Base-by-base conservation (phyloP, 257 asterid genomes). In the Rauvolfia tetraphylla region DNA sequence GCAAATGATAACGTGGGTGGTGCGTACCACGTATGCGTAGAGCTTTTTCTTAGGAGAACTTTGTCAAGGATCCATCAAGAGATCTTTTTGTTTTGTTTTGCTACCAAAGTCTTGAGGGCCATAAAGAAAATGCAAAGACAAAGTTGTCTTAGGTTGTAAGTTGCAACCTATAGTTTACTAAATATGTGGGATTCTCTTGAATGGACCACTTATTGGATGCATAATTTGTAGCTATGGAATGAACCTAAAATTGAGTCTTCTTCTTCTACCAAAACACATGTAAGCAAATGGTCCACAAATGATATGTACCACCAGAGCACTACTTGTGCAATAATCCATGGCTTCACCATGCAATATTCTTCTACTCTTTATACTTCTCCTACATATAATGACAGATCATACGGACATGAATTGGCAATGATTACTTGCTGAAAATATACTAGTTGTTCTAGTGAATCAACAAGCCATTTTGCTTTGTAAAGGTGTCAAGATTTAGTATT, bases 241-340 rank as follows among this genome's bases (percentile, higher is more conserved):
- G 75, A 25, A 49, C n/a, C 48, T 7, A 51, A 44, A 48, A 22
- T 7, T 17, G 12, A 29, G 38, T 33, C 67, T 41, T 65, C n/a
- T 39, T 54, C 61, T 72, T 72, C 69, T 51, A 46, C 36, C 68
- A 29, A 59, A 36, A 78, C 38, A 67, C 54, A 29, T 51, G 46
- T 33, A 39, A 72, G 27, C 41, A 62, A 63, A 72, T 63, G 74
- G 78, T 79, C 78, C 82, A 79, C 69, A 18, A 76, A 73, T 65
- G 75, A 58, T 54, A 71, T 41, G 76, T 73, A 66, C 78, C 74
- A 79, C 82, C 59, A 65, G 49, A 51, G 59, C 81, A 78, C 81
- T 78, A 78, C 31, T 54, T 17, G 79, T n/a, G 57, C 57, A 33
- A 36, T 76, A 48, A 44, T 49, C 68, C 44, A n/a, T n/a, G 58